Evolutionary conservation across 805 yeast genomes (phyloP).

Genomic region (Zygotorulaspora florentina): DNA sequence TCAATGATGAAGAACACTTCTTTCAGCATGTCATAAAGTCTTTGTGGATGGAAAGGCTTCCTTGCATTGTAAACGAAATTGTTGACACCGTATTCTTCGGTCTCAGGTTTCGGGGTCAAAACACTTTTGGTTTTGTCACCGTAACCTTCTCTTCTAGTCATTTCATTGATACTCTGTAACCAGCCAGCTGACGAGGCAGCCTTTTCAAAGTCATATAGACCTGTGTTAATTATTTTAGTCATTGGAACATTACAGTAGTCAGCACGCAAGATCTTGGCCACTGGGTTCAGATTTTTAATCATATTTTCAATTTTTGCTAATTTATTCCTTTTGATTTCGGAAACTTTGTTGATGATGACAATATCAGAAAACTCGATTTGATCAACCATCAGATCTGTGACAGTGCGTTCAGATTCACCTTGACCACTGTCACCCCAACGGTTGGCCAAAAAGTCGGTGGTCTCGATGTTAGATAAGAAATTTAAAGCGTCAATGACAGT

Average conservation of each 20-base stretch:
- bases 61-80: conserved; percentile 41
- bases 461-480: conserved; percentile 41
- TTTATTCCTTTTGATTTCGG: conserved; percentile 29
- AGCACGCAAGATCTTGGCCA: conserved; percentile 38
- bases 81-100: conserved; percentile 45
- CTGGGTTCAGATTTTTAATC: conserved; percentile 39
- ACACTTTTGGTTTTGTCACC: conserved; percentile 22
- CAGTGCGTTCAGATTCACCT: conserved; percentile 42
- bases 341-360: conserved; percentile 40
- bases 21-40: conserved; percentile 36
- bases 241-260: conserved; percentile 39
- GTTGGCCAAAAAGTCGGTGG: conserved; percentile 41
- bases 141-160: conserved; percentile 36
- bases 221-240: conserved; percentile 37
- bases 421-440: conserved; percentile 40
- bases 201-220: conserved; percentile 39
- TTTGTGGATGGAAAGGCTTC: conserved; percentile 44
- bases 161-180: conserved; percentile 41
- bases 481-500: conserved; percentile 44
- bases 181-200: conserved; percentile 45
- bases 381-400: conserved; percentile 44
- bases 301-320: conserved; percentile 32
- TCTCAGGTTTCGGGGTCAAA: conserved; percentile 42
- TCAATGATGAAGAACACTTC: conserved; percentile 39
- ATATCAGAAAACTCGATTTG: conserved; percentile 47